These are phyloP conservation scores for Stagonosporopsis rhizophila DNA, from an alignment of 2,329 filamentous ascomycete genomes.

Conservation along the genomic window DNA sequence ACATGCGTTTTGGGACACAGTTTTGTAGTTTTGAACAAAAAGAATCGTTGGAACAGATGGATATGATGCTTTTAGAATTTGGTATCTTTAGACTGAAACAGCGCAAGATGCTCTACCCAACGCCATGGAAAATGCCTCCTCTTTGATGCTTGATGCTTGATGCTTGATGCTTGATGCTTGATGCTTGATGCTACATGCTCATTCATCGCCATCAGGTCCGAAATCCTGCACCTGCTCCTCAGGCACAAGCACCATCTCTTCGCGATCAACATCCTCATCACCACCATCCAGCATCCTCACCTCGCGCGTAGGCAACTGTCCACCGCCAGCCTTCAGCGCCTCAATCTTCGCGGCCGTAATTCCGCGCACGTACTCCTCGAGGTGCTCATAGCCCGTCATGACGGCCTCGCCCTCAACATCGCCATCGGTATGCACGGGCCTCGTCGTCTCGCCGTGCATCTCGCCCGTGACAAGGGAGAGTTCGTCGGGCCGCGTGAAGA, in stretches of 20 bases:
- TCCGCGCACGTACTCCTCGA: conserved; percentile 95
- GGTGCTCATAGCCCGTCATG: conserved; percentile 92
- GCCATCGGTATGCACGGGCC: conserved; percentile 50
- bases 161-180: too few relatives aligned
- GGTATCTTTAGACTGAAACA: conserved; percentile 9
- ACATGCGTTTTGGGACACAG: background rate
- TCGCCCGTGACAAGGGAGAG: conserved; percentile 83
- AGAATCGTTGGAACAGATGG: background rate
- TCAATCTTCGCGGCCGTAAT: conserved; percentile 82
- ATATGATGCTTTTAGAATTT: background rate
- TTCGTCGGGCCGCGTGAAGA: conserved; percentile 81
- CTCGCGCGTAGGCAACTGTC: conserved; percentile 45
- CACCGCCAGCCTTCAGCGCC: conserved; percentile 58
- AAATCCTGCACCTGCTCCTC: conserved; percentile 17
- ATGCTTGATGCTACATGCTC: conserved; percentile 3
- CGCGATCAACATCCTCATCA: conserved; percentile 36
- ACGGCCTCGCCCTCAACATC: conserved; percentile 61
- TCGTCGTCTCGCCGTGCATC: conserved; percentile 73
- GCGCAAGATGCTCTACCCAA: background rate
- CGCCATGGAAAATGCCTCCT: conserved; percentile 3
- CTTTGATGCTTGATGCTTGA: too few relatives aligned
- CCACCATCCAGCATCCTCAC: conserved; percentile 43
- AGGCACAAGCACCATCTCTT: conserved; percentile 40
- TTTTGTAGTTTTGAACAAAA: background rate
- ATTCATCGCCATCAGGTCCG: conserved; percentile 1